Percentiles rank a stretch among this genome's conserved stretches.
These are phyloP conservation scores for Mycena galericulata DNA, from an alignment of 768 basidiomycete species.

Conservation along the genomic window DNA sequence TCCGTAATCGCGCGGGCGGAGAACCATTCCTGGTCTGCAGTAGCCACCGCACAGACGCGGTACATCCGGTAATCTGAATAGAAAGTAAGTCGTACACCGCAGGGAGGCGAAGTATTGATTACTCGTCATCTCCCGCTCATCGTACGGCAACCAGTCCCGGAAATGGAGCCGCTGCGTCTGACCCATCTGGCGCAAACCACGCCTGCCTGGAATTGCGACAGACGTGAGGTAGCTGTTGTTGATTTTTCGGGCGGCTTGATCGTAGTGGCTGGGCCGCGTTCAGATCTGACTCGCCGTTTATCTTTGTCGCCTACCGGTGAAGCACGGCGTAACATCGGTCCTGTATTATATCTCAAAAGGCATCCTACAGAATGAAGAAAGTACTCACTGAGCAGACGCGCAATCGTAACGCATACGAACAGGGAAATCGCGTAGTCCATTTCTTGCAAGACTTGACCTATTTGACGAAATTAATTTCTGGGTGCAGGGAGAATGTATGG, in stretches of 20 bases:
- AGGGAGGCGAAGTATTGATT: background rate
- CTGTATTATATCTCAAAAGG: background rate
- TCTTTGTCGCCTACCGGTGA: no score
- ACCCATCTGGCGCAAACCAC: slow-evolving; percentile 21
- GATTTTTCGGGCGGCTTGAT: slow-evolving; percentile 7
- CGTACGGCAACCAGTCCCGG: slow-evolving; percentile 22
- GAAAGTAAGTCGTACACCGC: background rate
- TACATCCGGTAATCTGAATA: slow-evolving; percentile 6
- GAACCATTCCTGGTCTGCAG: slow-evolving; percentile 25
- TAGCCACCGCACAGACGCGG: slow-evolving; percentile 1
- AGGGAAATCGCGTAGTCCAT: slow-evolving; percentile 17
- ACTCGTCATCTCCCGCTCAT: slow-evolving; percentile 24
- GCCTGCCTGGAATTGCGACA: slow-evolving; percentile 11
- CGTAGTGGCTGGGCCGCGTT: slow-evolving; percentile 2
- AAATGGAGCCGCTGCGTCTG: slow-evolving; percentile 25
- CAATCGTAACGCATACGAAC: slow-evolving; percentile 12
- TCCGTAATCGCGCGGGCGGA: slow-evolving; percentile 20
- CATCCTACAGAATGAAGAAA: no score
- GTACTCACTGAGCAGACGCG: slow-evolving; percentile 26
- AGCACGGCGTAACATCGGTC: slow-evolving; percentile 4
- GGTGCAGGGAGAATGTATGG: background rate
- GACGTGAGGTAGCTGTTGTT: slow-evolving; percentile 26
- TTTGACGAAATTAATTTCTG: no score
- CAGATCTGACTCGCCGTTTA: no score
- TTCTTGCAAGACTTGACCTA: slow-evolving; percentile 18